Conservation (phyloP, 805 yeast species). For the Spathaspora boniae region DNA sequence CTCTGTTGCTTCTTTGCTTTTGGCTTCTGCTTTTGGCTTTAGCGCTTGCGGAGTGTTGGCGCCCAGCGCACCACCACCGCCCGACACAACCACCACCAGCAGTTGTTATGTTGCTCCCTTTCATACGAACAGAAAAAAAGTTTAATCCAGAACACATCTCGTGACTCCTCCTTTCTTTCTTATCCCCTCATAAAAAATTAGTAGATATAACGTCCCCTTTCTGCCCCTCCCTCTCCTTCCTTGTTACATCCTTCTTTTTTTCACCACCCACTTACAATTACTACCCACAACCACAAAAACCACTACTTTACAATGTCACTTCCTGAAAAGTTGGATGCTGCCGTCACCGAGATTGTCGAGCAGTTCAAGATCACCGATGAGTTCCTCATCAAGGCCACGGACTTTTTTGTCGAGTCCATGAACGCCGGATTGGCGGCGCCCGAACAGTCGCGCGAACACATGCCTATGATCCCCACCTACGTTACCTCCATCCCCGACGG, state of each 20-base stretch:
- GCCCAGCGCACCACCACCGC: too few relatives aligned
- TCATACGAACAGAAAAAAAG: too few relatives aligned
- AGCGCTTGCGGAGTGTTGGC: too few relatives aligned
- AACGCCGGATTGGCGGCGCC: constrained; percentile 52
- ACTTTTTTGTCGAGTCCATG: constrained; percentile 58
- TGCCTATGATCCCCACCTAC: constrained; percentile 91
- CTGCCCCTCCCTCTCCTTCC: background rate
- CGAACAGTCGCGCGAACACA: constrained; percentile 37
- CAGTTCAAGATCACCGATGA: constrained; percentile 42
- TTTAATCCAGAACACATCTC: too few relatives aligned
- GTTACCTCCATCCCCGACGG: constrained; percentile 87
- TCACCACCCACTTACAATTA: background rate
- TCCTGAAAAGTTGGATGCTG: constrained; percentile 16
- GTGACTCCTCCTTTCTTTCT: too few relatives aligned
- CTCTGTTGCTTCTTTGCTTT: too few relatives aligned
- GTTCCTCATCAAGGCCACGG: constrained; percentile 45
- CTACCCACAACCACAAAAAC: background rate
- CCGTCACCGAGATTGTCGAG: constrained; percentile 34
- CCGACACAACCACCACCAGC: too few relatives aligned
- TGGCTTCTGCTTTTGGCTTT: too few relatives aligned
- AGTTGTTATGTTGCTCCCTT: too few relatives aligned
- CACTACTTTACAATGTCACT: constrained; percentile 9
- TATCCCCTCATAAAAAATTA: too few relatives aligned
- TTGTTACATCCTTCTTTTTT: background rate
- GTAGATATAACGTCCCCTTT: too few relatives aligned